These are phyloP conservation scores for Wickerhamiella vanderwaltii DNA, from an alignment of 805 yeast species.

Conservation along the genomic window DNA sequence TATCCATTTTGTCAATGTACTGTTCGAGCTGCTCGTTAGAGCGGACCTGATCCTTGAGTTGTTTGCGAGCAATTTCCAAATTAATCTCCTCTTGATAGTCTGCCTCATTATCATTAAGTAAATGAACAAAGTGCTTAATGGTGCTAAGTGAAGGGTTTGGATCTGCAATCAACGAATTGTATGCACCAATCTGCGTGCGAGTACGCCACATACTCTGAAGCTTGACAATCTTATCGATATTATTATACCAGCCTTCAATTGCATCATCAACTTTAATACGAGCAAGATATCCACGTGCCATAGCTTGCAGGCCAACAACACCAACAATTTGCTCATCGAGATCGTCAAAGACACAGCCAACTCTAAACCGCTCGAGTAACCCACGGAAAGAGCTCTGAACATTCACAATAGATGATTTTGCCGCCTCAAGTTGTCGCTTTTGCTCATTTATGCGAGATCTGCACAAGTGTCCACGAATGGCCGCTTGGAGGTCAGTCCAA, in stretches of 20 bases:
- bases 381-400: constrained; percentile 32
- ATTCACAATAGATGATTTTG: constrained; percentile 17
- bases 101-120: constrained; percentile 57
- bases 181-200: constrained; percentile 56
- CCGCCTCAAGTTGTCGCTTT: constrained; percentile 5
- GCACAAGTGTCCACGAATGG: constrained; percentile 36
- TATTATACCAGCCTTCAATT: constrained; percentile 39
- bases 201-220: constrained; percentile 69
- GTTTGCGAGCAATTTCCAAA: constrained; percentile 53
- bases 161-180: constrained; percentile 53
- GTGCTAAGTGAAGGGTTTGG: constrained; percentile 69
- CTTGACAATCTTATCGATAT: constrained; percentile 48
- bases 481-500: constrained; percentile 37
- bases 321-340: constrained; percentile 26
- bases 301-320: constrained; percentile 27
- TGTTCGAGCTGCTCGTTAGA: constrained; percentile 60
- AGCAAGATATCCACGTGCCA: constrained; percentile 25
- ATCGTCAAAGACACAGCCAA: constrained; percentile 25
- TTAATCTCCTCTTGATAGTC: constrained; percentile 68
- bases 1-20: constrained; percentile 62
- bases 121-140: constrained; percentile 60
- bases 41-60: constrained; percentile 56
- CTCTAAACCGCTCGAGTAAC: constrained; percentile 26
- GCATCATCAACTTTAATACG: constrained; percentile 22
- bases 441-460: constrained; percentile 14